Percentiles rank a stretch among this genome's conserved stretches.
Evolutionary conservation across 495 filamentous ascomycete species (phyloP).

Genomic region (Lentithecium fluviatile): DNA sequence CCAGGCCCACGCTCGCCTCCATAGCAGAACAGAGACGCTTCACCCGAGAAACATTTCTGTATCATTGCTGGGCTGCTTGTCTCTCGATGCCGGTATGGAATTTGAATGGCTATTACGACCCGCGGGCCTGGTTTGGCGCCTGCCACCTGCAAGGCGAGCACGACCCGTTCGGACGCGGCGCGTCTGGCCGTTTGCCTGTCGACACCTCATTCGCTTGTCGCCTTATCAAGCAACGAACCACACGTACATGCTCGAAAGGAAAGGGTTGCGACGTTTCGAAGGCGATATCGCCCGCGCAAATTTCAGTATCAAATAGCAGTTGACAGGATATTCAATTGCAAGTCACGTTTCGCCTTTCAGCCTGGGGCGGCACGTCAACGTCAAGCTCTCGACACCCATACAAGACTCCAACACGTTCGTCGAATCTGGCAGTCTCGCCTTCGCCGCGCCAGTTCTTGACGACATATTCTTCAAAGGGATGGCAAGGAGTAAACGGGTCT

Average conservation of each 20-base stretch:
- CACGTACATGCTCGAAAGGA: neutral
- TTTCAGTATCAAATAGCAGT: too few species aligned
- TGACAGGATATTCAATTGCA: too few species aligned
- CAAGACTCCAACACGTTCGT: neutral
- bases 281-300: neutral
- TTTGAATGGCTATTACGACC: neutral
- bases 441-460: neutral
- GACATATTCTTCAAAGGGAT: neutral
- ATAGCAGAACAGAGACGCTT: slow-evolving; percentile 40
- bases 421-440: neutral
- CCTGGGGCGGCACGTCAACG: too few species aligned
- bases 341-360: too few species aligned
- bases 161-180: slow-evolving; percentile 3
- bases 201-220: slow-evolving; percentile 19
- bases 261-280: neutral
- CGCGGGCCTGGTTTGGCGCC: neutral
- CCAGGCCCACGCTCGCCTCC: slow-evolving; percentile 30
- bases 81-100: slow-evolving; percentile 11
- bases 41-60: slow-evolving; percentile 34
- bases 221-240: neutral
- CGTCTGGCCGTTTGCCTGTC: neutral
- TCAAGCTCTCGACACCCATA: neutral
- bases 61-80: slow-evolving; percentile 31
- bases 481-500: neutral
- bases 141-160: slow-evolving; percentile 1